phyloP scores from a whole-genome alignment of 208 protist species.

The Leishmania mexicana region DNA sequence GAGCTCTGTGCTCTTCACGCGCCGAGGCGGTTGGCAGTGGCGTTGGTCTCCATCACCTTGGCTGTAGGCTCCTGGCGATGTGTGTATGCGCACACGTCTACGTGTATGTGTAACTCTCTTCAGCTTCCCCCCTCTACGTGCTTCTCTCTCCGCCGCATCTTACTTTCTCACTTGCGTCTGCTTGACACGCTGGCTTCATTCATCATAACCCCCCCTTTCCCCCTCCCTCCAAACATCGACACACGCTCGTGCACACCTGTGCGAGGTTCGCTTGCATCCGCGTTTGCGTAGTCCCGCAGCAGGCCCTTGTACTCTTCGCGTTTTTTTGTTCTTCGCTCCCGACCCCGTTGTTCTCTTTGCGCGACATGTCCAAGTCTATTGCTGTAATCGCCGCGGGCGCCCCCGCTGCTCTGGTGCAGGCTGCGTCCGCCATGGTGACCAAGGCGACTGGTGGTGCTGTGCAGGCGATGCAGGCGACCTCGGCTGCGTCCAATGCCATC shows the following conservation, averaged over 20 bases:
- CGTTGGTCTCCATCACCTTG: neutral
- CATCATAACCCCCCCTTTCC: neutral
- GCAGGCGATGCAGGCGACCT: constrained; percentile 37
- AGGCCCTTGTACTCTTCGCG: neutral
- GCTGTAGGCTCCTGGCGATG: no score
- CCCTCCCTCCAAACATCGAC: neutral
- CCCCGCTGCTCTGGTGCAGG: constrained; percentile 63
- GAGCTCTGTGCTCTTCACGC: neutral
- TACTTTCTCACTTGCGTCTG: neutral
- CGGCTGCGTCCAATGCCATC: constrained; percentile 53
- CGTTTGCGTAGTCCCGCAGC: neutral
- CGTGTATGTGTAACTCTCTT: neutral
- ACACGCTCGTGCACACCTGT: neutral
- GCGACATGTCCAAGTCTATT: constrained; percentile 75
- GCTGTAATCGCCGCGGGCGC: constrained; percentile 62
- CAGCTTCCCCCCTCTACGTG: neutral
- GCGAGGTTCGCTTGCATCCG: neutral
- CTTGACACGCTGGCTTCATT: neutral
- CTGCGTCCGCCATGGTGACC: constrained; percentile 52
- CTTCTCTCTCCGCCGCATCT: neutral
- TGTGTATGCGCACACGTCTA: neutral
- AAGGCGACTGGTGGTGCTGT: constrained; percentile 71
- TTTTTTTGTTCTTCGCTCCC: neutral
- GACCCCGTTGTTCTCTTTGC: neutral
- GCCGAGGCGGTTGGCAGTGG: neutral